Evolutionary conservation across 2,329 filamentous ascomycete species (phyloP).

Genomic region (Magnaporthiopsis poae): DNA sequence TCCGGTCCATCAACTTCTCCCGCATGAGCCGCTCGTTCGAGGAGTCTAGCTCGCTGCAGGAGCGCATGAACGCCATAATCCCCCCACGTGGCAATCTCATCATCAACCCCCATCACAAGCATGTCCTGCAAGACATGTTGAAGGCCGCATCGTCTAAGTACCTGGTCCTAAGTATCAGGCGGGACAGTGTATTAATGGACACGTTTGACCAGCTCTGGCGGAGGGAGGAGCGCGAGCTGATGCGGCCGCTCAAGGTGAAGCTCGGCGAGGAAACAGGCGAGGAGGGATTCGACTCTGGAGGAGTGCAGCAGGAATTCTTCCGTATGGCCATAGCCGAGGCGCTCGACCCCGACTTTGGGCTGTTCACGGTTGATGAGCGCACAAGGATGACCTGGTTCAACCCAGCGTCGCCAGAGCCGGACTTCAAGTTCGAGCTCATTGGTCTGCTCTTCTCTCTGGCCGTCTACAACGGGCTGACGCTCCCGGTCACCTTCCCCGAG

Average conservation of each 20-base stretch:
- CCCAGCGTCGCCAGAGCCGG: slow-evolving; percentile 67
- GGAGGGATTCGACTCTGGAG: slow-evolving; percentile 84
- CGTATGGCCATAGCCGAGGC: slow-evolving; percentile 71
- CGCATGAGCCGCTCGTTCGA: slow-evolving; percentile 75
- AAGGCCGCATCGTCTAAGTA: slow-evolving; percentile 60
- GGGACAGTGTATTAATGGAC: slow-evolving; percentile 59
- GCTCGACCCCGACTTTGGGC: slow-evolving; percentile 65
- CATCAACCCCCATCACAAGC: slow-evolving; percentile 47
- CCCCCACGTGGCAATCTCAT: slow-evolving; percentile 43
- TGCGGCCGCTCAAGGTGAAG: slow-evolving; percentile 78
- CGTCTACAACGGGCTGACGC: slow-evolving; percentile 82
- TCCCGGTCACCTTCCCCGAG: slow-evolving; percentile 80
- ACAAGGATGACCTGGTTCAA: slow-evolving; percentile 83
- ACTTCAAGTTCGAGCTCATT: slow-evolving; percentile 84
- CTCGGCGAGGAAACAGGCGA: slow-evolving; percentile 75
- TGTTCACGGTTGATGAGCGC: slow-evolving; percentile 67
- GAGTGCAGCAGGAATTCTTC: slow-evolving; percentile 95
- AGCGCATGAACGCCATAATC: slow-evolving; percentile 46
- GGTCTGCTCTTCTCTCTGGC: slow-evolving; percentile 83
- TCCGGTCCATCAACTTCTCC: slow-evolving; percentile 78
- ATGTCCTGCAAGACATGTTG: slow-evolving; percentile 52
- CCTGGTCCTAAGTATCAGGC: slow-evolving; percentile 58
- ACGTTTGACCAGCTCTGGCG: slow-evolving; percentile 84
- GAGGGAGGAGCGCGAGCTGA: slow-evolving; percentile 68
- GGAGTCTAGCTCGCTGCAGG: slow-evolving; percentile 49